A percentile compares a stretch with the other conserved stretches of the same genome.
Conservation (phyloP, 257 asterid genomes). For the Cynanchum wilfordii region DNA sequence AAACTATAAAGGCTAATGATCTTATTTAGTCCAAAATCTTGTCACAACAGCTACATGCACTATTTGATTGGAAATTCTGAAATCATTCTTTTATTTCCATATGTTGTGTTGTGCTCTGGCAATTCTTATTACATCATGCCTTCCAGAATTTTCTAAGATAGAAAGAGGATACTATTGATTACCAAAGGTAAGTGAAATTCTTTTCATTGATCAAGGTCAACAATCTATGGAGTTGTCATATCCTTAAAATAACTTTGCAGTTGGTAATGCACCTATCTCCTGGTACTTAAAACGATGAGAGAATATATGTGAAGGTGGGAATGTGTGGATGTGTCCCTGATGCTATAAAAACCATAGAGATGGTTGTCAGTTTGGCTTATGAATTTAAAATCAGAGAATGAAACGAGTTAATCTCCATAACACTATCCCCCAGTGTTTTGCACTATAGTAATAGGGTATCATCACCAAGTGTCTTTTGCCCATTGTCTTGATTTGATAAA, state of each 20-base stretch:
- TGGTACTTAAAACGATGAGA: neutral
- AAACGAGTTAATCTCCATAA: neutral
- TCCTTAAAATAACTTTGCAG: neutral
- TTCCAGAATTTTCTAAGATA: neutral
- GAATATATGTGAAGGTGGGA: neutral
- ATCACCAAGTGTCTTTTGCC: neutral
- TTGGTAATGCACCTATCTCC: neutral
- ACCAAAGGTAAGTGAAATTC: neutral
- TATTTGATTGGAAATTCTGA: neutral
- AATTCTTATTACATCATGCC: neutral
- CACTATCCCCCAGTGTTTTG: neutral
- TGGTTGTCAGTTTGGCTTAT: neutral
- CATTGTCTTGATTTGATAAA: neutral
- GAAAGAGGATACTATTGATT: neutral
- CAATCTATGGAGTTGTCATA: neutral
- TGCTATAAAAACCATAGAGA: neutral
- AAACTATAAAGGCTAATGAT: neutral
- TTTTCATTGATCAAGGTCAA: neutral
- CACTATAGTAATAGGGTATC: neutral
- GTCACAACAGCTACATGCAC: neutral
- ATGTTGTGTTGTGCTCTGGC: neutral
- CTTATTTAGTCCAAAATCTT: neutral
- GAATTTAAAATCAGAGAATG: neutral
- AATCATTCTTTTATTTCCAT: neutral
- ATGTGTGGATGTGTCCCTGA: neutral